A percentile compares a stretch with the other conserved stretches of the same genome.
Evolutionary conservation across 805 yeast genomes (phyloP).

Genomic region (Starmerella kuoi): DNA sequence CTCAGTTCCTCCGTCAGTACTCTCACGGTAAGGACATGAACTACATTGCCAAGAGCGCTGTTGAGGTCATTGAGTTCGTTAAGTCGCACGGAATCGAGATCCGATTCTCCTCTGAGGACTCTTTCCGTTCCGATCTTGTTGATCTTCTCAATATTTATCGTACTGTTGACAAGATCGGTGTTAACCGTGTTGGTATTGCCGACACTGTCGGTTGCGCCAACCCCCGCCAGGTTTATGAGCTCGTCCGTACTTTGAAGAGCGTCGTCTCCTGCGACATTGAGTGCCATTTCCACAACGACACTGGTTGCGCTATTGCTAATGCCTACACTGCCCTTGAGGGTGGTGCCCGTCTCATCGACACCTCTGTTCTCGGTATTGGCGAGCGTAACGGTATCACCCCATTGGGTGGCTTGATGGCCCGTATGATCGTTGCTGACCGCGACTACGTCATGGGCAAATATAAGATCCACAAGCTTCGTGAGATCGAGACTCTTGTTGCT

Average conservation of each 20-base stretch:
- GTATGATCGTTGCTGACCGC: conserved; percentile 97
- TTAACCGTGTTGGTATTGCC: conserved; percentile 97
- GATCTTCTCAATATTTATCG: conserved; percentile 90
- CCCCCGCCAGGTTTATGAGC: conserved; percentile 97
- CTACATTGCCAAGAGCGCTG: conserved; percentile 88
- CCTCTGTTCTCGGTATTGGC: conserved; percentile 93
- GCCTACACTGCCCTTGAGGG: conserved; percentile 97
- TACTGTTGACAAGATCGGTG: conserved; percentile 95
- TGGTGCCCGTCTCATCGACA: conserved; percentile 91
- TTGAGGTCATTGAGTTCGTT: conserved; percentile 94
- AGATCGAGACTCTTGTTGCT: conserved; percentile 88
- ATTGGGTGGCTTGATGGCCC: conserved; percentile 94
- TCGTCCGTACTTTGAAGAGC: conserved; percentile 81
- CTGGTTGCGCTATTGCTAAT: conserved; percentile 98
- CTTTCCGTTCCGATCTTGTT: conserved; percentile 92
- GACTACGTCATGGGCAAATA: conserved; percentile 90
- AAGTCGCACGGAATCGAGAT: conserved; percentile 94
- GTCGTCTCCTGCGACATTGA: conserved; percentile 96
- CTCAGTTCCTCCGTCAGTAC: conserved; percentile 84
- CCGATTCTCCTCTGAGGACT: conserved; percentile 93
- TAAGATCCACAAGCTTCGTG: conserved; percentile 90
- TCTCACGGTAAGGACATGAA: conserved; percentile 98
- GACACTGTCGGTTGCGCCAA: conserved; percentile 98
- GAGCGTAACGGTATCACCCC: conserved; percentile 98
- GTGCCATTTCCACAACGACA: conserved; percentile 97